A percentile compares a stretch with the other conserved stretches of the same genome.
phyloP scores from a whole-genome alignment of 805 yeast genomes.

The Kockiozyma suomiensis region DNA sequence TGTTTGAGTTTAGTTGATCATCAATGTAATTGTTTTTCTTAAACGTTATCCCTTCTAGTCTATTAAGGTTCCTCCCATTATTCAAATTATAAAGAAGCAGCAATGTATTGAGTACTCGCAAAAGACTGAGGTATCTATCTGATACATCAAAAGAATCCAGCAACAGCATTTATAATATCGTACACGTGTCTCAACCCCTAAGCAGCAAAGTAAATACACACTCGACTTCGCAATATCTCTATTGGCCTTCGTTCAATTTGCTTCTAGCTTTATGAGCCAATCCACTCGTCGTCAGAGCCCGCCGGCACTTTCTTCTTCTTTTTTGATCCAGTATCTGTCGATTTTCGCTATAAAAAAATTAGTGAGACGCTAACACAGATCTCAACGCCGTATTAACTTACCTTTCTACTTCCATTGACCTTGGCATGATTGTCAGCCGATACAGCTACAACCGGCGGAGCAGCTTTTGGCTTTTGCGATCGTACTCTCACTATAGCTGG shows the following conservation, averaged over 20 bases:
- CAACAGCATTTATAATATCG: too few relatives aligned
- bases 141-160: too few relatives aligned
- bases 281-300: conserved; percentile 24
- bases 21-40: too few relatives aligned
- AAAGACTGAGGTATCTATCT: too few relatives aligned
- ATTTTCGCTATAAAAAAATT: conserved; percentile 6
- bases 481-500: conserved; percentile 13
- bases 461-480: conserved; percentile 4
- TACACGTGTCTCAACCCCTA: too few relatives aligned
- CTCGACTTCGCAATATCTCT: too few relatives aligned
- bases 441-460: not conserved
- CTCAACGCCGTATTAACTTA: not conserved
- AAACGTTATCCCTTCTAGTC: too few relatives aligned
- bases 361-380: not conserved
- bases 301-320: conserved; percentile 17
- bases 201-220: not conserved
- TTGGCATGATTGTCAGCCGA: not conserved
- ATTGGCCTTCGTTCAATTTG: too few relatives aligned
- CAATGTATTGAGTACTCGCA: too few relatives aligned
- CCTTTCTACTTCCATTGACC: conserved; percentile 3
- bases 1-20: too few relatives aligned
- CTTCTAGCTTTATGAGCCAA: not conserved
- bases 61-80: too few relatives aligned
- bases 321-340: conserved; percentile 2
- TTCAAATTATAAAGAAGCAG: too few relatives aligned